These are phyloP conservation scores for Pleurotus cornucopiae DNA, from an alignment of 768 basidiomycete species.

Conservation along the genomic window DNA sequence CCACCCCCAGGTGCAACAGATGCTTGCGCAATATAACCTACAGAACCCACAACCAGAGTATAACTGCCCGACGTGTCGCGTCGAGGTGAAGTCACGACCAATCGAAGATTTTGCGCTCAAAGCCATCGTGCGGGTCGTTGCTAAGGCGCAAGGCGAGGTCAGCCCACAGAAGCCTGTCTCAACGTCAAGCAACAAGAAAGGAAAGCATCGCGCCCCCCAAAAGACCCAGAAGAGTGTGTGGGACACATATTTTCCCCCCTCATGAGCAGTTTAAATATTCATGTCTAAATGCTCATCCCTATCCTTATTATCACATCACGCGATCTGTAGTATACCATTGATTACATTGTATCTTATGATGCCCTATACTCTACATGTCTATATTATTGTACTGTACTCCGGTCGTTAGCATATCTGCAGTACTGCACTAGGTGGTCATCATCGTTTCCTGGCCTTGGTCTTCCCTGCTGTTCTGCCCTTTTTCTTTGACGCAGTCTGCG, in stretches of 20 bases:
- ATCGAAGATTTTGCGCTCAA: constrained; percentile 63
- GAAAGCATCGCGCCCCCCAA: constrained; percentile 12
- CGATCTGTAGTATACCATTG: neutral
- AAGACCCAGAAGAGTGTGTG: constrained; percentile 27
- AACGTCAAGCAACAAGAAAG: constrained; percentile 17
- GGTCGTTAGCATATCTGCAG: too few species aligned
- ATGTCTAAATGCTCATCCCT: neutral
- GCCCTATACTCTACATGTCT: constrained; percentile 3
- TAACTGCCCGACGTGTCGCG: constrained; percentile 67
- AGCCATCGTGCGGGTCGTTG: constrained; percentile 46
- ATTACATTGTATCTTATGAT: constrained; percentile 1
- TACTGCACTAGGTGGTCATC: constrained; percentile 8
- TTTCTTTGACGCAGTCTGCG: constrained; percentile 25
- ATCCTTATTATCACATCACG: neutral
- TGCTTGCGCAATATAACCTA: constrained; percentile 21
- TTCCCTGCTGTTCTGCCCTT: constrained; percentile 33
- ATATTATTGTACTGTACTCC: neutral
- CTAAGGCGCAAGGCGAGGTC: constrained; percentile 42
- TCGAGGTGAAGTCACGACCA: constrained; percentile 42
- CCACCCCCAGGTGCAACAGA: constrained; percentile 22
- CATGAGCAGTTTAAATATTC: too few species aligned
- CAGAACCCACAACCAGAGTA: constrained; percentile 43
- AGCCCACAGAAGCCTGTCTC: constrained; percentile 31
- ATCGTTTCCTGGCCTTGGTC: constrained; percentile 39
- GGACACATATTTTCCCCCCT: constrained; percentile 40